Conservation (phyloP, 805 yeast species). For the Wickerhamiella sergipiensis region DNA sequence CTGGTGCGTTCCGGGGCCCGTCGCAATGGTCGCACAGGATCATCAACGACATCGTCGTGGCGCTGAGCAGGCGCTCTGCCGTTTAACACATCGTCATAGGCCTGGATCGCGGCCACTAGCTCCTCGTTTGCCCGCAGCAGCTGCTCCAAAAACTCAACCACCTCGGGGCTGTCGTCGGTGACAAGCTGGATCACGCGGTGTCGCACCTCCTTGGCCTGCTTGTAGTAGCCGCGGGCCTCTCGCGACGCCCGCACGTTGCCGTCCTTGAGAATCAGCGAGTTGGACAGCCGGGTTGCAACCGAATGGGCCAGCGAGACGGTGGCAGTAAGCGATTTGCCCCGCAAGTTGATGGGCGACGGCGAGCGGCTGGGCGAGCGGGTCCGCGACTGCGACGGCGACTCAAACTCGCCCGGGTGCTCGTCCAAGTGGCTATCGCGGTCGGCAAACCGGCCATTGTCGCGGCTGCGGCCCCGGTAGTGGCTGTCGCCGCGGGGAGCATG, state of each 20-base stretch:
- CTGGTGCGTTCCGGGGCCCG: conserved; percentile 10
- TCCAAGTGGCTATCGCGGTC: conserved; percentile 14
- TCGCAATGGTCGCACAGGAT: conserved; percentile 21
- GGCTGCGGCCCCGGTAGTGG: neutral
- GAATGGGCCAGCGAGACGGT: conserved; percentile 38
- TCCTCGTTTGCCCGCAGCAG: conserved; percentile 84
- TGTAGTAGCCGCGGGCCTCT: conserved; percentile 48
- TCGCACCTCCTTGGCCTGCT: conserved; percentile 60
- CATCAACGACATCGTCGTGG: conserved; percentile 8
- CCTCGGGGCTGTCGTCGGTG: conserved; percentile 68
- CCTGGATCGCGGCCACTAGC: conserved; percentile 56
- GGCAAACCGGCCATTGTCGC: conserved; percentile 3
- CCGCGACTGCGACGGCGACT: neutral
- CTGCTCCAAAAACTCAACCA: conserved; percentile 62
- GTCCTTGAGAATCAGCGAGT: conserved; percentile 36
- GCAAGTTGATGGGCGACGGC: conserved; percentile 13
- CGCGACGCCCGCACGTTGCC: conserved; percentile 38
- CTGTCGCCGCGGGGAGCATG: neutral
- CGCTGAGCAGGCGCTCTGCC: conserved; percentile 22
- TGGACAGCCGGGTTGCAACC: conserved; percentile 54
- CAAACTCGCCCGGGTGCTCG: conserved; percentile 1
- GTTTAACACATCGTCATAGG: conserved; percentile 38
- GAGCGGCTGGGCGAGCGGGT: conserved; percentile 4
- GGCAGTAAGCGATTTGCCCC: conserved; percentile 15
- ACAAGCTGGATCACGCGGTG: conserved; percentile 67